Evolutionary conservation across 148 eudicot species (phyloP), one percentile per base, ranked within the genome.

Genomic region (Silene uniflora): DNA sequence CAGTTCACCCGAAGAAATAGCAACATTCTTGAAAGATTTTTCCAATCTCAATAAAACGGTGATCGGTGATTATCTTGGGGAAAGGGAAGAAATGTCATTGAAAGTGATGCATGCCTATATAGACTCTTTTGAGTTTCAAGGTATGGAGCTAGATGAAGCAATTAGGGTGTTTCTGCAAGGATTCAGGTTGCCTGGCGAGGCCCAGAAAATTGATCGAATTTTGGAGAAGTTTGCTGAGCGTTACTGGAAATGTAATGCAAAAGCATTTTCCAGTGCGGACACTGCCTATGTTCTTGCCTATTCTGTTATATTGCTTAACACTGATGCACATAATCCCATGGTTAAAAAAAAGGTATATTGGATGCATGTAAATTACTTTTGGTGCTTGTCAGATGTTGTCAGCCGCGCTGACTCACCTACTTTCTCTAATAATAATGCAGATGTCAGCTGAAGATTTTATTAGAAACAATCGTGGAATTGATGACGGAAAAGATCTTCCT

Each of bases 201-300:
- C 99, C 75, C 98, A 93, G 79, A 93, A 93, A 83, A 93, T 93
- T 80, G 98, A 93, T 65, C 86, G 98, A 49, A 91, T 96, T 19
- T 91, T 96, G 99, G 99, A 96, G 80, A 96, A 96, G 79, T 96
- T 96, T 88, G 90, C 99, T 67, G 98, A 96, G 80, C 93, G 98
- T 29, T 96, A 96, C 81, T 96, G 99, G 81, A 96, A 92, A 84
- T 96, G 99, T 77, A 96, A 96, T 83, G 91, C 98, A 9, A 92
- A 89, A 81, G 91, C 80, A 73, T 96, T 96, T 82, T 86, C 91
- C 29, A 93, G 99, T 87, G 99, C 99, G 35, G 99, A 92, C 84
- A 96, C 99, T 5, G 99, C 99, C 72, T 96, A 96, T 83, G 97
- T 96, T 67, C 99, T 96, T 77, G 97, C 99, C 55, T 96, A 96